Base-by-base conservation (phyloP, 306 rosid species). In the Acacia melanoxylon region DNA sequence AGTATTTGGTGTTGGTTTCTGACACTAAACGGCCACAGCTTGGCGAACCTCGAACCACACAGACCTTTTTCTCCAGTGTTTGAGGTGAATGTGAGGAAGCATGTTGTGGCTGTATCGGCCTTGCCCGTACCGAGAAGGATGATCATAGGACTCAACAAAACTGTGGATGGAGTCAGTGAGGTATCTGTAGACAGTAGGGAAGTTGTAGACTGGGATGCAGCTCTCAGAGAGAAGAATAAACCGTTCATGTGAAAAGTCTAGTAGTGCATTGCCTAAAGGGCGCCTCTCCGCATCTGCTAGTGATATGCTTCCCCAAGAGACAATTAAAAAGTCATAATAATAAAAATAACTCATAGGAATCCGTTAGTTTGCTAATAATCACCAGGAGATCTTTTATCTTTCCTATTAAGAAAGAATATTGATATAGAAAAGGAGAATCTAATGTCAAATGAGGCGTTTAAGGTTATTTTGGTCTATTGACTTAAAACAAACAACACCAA, bases 201-300 rank as follows among this genome's bases (percentile, higher is more conserved):
- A 93, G 89, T 91, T 89, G 86, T 90, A 91, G 79, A 95, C 80
- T 2, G 99, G 98, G 84, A 95, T 93, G 90, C 99, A 92, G 82
- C 97, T 95, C 89, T 95, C 99, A 0, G 99, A 95, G 37, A 95
- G 94, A 51, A 93, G 97, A 80, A 95, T 87, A 83, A 95, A 95
- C 3, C 94, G 88, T 78, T 95, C 96, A n/a, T 95, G 93, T 59
- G 98, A 95, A 73, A 88, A 86, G 89, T 95, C 96, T 0, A 95
- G 93, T 63, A 93, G 85, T 9, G 97, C 99, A 65, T 95, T 95
- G 51, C 93, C 98, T 79, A 95, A 83, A 68, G 93, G 99, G 40
- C 98, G 93, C 89, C 91, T 92, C 91, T 95, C 99, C 0, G 99
- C 99, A 87, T 91, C 99, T 1, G 91, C 85, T 25, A 95, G 86